Conservation (phyloP, 352 stramenopile species). For the Pilasporangium apinafurcum region DNA sequence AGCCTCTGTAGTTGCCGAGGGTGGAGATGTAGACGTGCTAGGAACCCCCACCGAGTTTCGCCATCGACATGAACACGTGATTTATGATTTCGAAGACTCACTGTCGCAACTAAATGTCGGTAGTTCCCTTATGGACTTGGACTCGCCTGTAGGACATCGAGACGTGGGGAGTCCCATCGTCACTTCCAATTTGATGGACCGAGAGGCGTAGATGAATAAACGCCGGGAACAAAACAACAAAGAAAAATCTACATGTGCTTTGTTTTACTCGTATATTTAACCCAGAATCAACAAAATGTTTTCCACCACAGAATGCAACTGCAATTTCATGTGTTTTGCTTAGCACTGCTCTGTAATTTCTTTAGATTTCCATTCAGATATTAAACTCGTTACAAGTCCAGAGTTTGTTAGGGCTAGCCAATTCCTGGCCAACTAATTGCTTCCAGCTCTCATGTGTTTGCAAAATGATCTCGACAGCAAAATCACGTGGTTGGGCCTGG, state of each 20-base stretch:
- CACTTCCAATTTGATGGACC: no score
- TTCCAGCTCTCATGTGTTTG: conserved; percentile 88
- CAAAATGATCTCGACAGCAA: conserved; percentile 89
- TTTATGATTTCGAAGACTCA: conserved; percentile 26
- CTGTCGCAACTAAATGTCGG: conserved; percentile 8
- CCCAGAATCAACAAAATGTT: conserved; percentile 1
- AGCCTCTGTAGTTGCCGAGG: no score
- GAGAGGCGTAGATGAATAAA: background rate
- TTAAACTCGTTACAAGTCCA: conserved; percentile 43
- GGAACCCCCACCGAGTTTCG: background rate
- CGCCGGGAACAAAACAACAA: background rate
- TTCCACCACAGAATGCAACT: background rate
- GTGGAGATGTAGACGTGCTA: no score
- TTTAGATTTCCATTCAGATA: background rate
- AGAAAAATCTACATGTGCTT: background rate
- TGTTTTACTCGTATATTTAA: conserved; percentile 6
- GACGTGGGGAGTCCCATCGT: conserved; percentile 1
- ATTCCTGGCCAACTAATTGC: conserved; percentile 55
- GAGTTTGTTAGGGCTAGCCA: conserved; percentile 41
- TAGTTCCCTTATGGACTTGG: background rate
- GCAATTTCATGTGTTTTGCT: background rate
- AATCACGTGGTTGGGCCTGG: conserved; percentile 77
- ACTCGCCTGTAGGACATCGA: background rate
- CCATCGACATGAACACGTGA: conserved; percentile 7
- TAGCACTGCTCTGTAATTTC: background rate